Conservation (phyloP, 495 filamentous ascomycete genomes). For the Daldinia loculata region DNA sequence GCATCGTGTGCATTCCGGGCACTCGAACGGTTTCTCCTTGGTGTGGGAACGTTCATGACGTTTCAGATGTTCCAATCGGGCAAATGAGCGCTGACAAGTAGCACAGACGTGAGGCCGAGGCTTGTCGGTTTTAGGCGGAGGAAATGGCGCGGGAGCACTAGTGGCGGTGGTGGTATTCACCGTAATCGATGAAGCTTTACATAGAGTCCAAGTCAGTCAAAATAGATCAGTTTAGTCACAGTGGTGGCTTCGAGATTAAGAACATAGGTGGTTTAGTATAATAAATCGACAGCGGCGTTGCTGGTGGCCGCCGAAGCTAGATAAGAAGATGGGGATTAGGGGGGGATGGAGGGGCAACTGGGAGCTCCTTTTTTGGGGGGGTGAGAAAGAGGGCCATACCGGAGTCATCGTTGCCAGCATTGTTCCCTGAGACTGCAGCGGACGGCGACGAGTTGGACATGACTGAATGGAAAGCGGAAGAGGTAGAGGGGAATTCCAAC, state of each 20-base stretch:
- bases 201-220: constrained; percentile 42
- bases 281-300: constrained; percentile 11
- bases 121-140: constrained; percentile 95
- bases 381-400: constrained; percentile 37
- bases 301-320: constrained; percentile 27
- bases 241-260: constrained; percentile 3
- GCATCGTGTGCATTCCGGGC: constrained; percentile 92
- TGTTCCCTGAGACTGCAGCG: constrained; percentile 44
- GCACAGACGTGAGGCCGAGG: constrained; percentile 93
- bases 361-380: constrained; percentile 11
- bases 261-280: constrained; percentile 12
- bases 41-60: constrained; percentile 98
- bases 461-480: constrained; percentile 36
- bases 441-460: constrained; percentile 48
- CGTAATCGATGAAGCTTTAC: constrained; percentile 59
- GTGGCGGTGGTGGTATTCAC: constrained; percentile 56
- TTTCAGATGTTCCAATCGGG: constrained; percentile 95
- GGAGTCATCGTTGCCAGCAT: constrained; percentile 48
- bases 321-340: constrained; percentile 25
- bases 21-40: constrained; percentile 99
- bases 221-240: constrained; percentile 21
- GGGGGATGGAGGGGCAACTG: constrained; percentile 33
- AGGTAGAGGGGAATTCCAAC: constrained; percentile 26
- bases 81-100: constrained; percentile 93
- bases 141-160: constrained; percentile 57